Evolutionary conservation across 768 basidiomycete genomes (phyloP).

Genomic region (Hortiboletus campestris): DNA sequence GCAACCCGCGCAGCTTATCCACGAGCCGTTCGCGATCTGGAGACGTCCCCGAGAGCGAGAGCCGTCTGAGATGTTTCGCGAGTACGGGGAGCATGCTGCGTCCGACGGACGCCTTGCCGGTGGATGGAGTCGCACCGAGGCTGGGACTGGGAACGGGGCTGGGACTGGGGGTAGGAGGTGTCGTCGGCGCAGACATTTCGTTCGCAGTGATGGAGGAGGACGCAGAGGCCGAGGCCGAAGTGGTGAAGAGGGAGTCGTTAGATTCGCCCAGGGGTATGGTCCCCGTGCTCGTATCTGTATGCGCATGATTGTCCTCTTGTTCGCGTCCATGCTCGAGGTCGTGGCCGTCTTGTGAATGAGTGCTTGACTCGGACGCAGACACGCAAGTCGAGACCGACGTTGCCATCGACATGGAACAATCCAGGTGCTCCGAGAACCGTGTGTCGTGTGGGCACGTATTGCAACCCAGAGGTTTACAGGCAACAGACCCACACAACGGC

Average conservation of each 20-base stretch:
- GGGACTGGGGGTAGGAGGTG: conserved; percentile 26
- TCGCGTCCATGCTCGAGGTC: not conserved
- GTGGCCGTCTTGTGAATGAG: not conserved
- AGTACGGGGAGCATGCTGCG: conserved; percentile 32
- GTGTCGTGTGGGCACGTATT: conserved; percentile 3
- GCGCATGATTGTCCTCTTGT: not conserved
- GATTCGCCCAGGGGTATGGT: conserved; percentile 23
- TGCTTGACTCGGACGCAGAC: conserved; percentile 9
- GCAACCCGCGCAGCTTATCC: conserved; percentile 23
- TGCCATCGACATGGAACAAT: conserved; percentile 11
- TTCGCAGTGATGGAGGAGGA: conserved; percentile 21
- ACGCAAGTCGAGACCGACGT: conserved; percentile 9
- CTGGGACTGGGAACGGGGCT: not conserved
- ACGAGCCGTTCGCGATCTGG: conserved; percentile 25
- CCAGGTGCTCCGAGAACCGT: conserved; percentile 26
- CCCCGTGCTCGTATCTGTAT: not conserved
- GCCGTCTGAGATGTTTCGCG: conserved; percentile 24
- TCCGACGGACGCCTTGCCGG: conserved; percentile 10
- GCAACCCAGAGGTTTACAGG: not conserved
- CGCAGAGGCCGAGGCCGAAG: conserved; percentile 16
- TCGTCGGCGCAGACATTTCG: conserved; percentile 23
- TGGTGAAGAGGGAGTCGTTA: conserved; percentile 29
- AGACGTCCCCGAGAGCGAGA: conserved; percentile 18
- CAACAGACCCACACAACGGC: conserved; percentile 3
- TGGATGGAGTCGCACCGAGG: conserved; percentile 1